Conservation (phyloP, 352 stramenopile genomes). For the Pythium dissimile region DNA sequence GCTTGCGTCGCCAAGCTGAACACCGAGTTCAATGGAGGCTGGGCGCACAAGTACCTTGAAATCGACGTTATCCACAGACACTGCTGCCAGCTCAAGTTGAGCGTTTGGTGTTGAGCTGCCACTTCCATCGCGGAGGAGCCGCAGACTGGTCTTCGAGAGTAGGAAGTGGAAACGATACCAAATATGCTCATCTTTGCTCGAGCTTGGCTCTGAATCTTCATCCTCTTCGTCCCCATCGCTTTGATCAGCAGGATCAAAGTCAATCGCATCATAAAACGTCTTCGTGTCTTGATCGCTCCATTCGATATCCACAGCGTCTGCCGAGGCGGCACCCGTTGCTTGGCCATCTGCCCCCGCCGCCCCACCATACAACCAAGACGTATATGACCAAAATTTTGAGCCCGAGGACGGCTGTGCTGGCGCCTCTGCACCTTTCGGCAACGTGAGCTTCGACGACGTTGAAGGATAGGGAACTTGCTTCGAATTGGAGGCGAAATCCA, state of each 20-base stretch:
- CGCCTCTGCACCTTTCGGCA: neutral
- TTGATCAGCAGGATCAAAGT: conserved; percentile 61
- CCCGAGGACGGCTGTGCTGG: conserved; percentile 28
- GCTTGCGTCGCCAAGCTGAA: conserved; percentile 71
- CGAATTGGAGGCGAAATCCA: conserved; percentile 31
- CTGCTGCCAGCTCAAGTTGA: neutral
- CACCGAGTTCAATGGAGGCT: conserved; percentile 57
- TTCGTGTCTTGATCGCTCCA: conserved; percentile 87
- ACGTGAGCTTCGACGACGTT: no score
- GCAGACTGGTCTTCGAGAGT: conserved; percentile 51
- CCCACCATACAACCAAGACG: conserved; percentile 54
- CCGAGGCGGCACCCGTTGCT: neutral
- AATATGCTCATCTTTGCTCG: conserved; percentile 57
- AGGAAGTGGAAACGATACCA: conserved; percentile 76
- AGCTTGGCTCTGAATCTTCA: neutral
- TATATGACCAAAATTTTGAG: conserved; percentile 68
- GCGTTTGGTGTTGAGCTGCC: neutral
- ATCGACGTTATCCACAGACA: conserved; percentile 58
- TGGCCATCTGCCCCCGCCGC: neutral
- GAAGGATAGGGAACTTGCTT: neutral
- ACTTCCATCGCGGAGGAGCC: conserved; percentile 36
- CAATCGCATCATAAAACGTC: conserved; percentile 73
- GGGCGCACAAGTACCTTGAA: conserved; percentile 70
- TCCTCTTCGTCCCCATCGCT: neutral
- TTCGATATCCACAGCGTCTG: conserved; percentile 42